Evolutionary conservation across 257 asterid species (phyloP).

Genomic region (Plectranthus barbatus): DNA sequence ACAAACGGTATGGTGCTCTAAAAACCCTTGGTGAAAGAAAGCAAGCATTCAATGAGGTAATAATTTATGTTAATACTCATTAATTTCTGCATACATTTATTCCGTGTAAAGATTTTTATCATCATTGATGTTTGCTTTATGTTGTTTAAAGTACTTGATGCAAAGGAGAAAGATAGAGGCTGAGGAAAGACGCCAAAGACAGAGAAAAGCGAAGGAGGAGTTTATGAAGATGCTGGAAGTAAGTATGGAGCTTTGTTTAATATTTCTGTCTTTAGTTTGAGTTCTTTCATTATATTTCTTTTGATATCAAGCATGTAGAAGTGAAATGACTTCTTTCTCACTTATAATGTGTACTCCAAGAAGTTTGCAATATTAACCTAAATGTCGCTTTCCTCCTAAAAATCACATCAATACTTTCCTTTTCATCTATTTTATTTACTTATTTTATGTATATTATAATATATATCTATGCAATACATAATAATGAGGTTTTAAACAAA

Average conservation of each 20-base stretch:
- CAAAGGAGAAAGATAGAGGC: conserved; percentile 94
- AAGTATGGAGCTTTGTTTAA: conserved; percentile 28
- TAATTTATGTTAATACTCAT: not conserved
- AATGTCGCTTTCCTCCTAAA: no score
- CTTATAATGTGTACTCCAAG: no score
- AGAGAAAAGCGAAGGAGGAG: conserved; percentile 91
- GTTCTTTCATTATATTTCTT: not conserved
- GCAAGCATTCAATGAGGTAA: conserved; percentile 98
- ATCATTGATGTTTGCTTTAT: conserved; percentile 4
- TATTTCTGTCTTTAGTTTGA: not conserved
- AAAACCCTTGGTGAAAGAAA: conserved; percentile 96
- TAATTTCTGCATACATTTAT: not conserved
- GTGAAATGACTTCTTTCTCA: not conserved
- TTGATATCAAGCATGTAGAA: not conserved
- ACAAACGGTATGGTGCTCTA: conserved; percentile 87
- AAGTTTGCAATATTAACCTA: no score
- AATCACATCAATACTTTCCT: no score
- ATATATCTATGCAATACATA: no score
- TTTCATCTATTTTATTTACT: no score
- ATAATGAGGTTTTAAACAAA: no score
- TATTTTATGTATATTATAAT: no score
- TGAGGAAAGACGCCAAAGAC: conserved; percentile 89
- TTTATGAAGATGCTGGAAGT: conserved; percentile 92
- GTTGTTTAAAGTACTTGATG: conserved; percentile 64
- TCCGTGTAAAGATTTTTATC: not conserved